phyloP scores from a whole-genome alignment of 306 rosid genomes.

The Prinsepia uniflora region DNA sequence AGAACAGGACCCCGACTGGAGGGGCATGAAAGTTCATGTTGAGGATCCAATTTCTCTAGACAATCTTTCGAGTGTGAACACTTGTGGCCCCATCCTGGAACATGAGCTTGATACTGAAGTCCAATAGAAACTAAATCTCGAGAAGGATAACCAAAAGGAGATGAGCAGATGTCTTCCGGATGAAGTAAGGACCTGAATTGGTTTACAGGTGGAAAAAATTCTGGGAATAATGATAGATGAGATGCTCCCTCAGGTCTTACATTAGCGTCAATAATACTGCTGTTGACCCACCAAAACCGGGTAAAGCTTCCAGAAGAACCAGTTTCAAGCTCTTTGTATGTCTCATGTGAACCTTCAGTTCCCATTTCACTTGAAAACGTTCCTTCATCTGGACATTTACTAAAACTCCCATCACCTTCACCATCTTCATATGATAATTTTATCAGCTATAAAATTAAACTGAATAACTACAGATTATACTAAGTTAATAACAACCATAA shows the following conservation, averaged over 20 bases:
- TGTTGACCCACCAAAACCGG: constrained; percentile 25
- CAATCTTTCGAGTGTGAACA: constrained; percentile 20
- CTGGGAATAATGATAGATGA: constrained; percentile 38
- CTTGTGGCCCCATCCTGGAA: constrained; percentile 32
- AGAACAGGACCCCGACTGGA: constrained; percentile 1
- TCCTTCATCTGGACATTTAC: constrained; percentile 23
- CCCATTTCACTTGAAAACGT: constrained; percentile 14
- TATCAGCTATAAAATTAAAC: constrained; percentile 15
- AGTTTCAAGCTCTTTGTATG: constrained; percentile 4
- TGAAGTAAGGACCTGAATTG: constrained; percentile 22
- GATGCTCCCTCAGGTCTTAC: constrained; percentile 27
- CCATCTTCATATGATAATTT: constrained; percentile 24
- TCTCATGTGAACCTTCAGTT: constrained; percentile 16
- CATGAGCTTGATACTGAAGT: constrained; percentile 33
- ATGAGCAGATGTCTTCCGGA: constrained; percentile 20
- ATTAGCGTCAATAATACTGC: constrained; percentile 16
- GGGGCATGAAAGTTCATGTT: not conserved
- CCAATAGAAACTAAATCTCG: constrained; percentile 34
- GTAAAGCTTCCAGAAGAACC: constrained; percentile 25
- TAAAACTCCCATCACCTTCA: constrained; percentile 23
- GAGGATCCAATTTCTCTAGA: constrained; percentile 4
- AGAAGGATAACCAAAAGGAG: constrained; percentile 27
- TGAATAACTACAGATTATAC: not conserved
- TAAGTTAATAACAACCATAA: not conserved
- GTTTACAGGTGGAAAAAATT: constrained; percentile 25